These are phyloP conservation scores for Tetrahymena thermophila DNA, from an alignment of 73 alveolate genomes.

Conservation along the genomic window DNA sequence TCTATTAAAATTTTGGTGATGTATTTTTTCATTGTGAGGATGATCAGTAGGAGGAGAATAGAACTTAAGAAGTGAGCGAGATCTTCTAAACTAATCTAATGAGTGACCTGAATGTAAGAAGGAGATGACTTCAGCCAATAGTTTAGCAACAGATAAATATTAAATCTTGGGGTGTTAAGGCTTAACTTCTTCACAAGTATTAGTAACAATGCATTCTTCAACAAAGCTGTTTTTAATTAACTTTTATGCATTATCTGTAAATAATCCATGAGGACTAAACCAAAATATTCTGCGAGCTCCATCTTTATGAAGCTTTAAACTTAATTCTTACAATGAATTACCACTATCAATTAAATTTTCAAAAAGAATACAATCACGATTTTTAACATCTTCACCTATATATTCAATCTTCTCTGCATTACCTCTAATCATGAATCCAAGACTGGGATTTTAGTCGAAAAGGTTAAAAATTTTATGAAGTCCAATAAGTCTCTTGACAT, in stretches of 20 bases:
- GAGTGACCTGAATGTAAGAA: neutral
- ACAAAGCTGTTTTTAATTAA: neutral
- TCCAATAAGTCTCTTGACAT: neutral
- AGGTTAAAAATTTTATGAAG: neutral
- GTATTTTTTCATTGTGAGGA: neutral
- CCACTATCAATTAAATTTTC: neutral
- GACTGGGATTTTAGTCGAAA: neutral
- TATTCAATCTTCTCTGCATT: neutral
- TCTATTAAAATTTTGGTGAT: neutral
- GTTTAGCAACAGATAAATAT: neutral
- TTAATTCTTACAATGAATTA: neutral
- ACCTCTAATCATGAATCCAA: neutral
- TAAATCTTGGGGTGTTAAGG: neutral
- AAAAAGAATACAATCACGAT: neutral
- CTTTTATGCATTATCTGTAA: neutral
- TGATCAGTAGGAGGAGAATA: neutral
- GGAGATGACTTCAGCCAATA: neutral
- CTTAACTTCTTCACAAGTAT: neutral
- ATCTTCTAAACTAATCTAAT: neutral
- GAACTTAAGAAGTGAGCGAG: neutral
- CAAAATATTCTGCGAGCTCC: neutral
- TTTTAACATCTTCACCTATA: neutral
- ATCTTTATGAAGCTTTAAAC: neutral
- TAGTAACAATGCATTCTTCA: neutral
- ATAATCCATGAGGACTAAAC: neutral